A percentile compares a stretch with the other conserved stretches of the same genome.
Conservation (phyloP, 192 early-diverging fungal genomes). For the Phlyctochytrium bullatum region DNA sequence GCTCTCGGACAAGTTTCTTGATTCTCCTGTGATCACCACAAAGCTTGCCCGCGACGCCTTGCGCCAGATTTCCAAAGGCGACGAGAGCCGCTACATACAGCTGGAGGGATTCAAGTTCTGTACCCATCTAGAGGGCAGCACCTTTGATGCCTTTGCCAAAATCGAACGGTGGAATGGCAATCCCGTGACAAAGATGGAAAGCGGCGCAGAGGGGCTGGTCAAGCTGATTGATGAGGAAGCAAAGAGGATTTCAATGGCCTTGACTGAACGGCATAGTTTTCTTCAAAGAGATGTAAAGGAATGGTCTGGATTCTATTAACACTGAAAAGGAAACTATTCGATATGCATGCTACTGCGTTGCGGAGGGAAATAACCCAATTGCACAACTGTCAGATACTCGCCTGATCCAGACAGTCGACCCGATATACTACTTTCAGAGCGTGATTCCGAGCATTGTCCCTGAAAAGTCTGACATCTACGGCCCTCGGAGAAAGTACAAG, state of each 20-base stretch:
- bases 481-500: constrained; percentile 3
- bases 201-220: background rate
- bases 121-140: constrained; percentile 31
- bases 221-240: background rate
- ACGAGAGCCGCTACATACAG: constrained; percentile 19
- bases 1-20: too few species aligned
- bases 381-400: constrained; percentile 29
- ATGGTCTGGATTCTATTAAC: background rate
- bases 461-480: constrained; percentile 11
- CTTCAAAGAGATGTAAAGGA: background rate
- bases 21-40: too few species aligned
- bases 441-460: background rate
- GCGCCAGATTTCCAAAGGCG: too few species aligned
- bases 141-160: background rate
- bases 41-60: too few species aligned
- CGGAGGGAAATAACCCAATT: constrained; percentile 34
- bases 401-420: constrained; percentile 30
- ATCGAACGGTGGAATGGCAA: background rate
- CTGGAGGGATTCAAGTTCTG: constrained; percentile 38
- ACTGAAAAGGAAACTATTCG: constrained; percentile 24
- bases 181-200: background rate
- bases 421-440: constrained; percentile 23
- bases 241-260: background rate
- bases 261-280: background rate
- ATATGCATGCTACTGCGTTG: constrained; percentile 41